phyloP scores from a whole-genome alignment of 805 yeast genomes.

The Kregervanrija pseudodelftensis region DNA sequence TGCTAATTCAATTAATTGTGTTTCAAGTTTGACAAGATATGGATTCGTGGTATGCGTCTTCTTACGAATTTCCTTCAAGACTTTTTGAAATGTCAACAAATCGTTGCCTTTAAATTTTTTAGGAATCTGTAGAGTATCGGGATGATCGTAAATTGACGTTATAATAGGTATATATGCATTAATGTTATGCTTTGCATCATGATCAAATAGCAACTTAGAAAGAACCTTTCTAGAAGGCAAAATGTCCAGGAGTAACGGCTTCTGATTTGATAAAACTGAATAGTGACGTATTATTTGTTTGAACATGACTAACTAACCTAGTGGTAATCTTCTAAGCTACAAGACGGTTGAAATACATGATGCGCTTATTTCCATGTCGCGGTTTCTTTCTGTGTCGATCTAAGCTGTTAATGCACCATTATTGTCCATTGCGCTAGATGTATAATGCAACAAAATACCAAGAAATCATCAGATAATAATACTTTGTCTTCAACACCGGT shows the following conservation, averaged over 20 bases:
- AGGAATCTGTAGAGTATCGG: slow-evolving; percentile 6
- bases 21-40: slow-evolving; percentile 55
- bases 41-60: slow-evolving; percentile 54
- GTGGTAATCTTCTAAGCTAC: no score
- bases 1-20: slow-evolving; percentile 69
- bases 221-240: slow-evolving; percentile 55
- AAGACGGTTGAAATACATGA: no score
- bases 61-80: slow-evolving; percentile 53
- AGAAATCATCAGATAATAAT: no score
- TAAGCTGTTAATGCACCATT: no score
- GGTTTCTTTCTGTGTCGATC: no score
- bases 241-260: slow-evolving; percentile 36
- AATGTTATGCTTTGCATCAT: slow-evolving; percentile 51
- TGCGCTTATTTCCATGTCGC: no score
- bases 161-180: slow-evolving; percentile 47
- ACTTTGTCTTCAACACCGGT: slow-evolving; percentile 23
- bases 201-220: slow-evolving; percentile 57
- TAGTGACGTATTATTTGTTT: no score
- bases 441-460: no score
- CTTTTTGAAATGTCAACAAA: slow-evolving; percentile 60
- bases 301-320: no score
- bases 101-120: slow-evolving; percentile 44
- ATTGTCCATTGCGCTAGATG: no score
- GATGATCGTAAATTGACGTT: slow-evolving; percentile 39
- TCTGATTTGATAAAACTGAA: neutral